Base-by-base conservation (phyloP, 2,329 filamentous ascomycete species). In the Nemania abortiva region DNA sequence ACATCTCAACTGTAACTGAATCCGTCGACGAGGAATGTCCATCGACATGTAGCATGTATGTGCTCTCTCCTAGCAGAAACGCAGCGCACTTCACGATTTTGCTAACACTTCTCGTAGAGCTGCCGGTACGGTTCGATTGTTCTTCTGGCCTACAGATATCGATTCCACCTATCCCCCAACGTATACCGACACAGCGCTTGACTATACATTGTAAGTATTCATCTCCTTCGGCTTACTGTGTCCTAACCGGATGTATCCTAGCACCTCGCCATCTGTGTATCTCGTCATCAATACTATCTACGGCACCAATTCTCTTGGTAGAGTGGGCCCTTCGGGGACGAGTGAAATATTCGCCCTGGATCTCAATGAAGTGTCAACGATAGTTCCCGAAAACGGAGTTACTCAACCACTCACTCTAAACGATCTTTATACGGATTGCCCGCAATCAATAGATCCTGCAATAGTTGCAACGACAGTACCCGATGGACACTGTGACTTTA, bases 251-350 rank as follows among this genome's bases (percentile, higher is more conserved):
- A 59, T 64, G 58, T 64, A 73, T 37, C 29, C 63, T 57, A 81
- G 80, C 68, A 81, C 79, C n/a, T 81, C 78, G 1, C 80, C 81
- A 3, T 81, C 80, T 6, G 78, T 82, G 39, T 82, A 82, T 71
- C 75, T 82, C 70, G 61, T 79, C 22, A 77, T 82, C 64, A 77
- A 78, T 20, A 79, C 79, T n/a, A 76, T 79, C 5, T 72, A 65
- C 20, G 81, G 78, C 34, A 75, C 70, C 71, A 82, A 82, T 70
- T 70, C 75, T 6, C 66, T 74, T 10, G 77, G 76, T 53, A 69
- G 72, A 18, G 70, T 70, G 1, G 80, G 79, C 0, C 81, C 81
- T 6, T 74, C 77, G 0, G 79, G 77, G 56, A 72, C 74, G 2
- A 76, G 67, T 45, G 69, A 74, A 68, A 72, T 82, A 13, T 76